Base-by-base conservation (phyloP, 208 protist genomes). In the Wallacemonas sp. region DNA sequence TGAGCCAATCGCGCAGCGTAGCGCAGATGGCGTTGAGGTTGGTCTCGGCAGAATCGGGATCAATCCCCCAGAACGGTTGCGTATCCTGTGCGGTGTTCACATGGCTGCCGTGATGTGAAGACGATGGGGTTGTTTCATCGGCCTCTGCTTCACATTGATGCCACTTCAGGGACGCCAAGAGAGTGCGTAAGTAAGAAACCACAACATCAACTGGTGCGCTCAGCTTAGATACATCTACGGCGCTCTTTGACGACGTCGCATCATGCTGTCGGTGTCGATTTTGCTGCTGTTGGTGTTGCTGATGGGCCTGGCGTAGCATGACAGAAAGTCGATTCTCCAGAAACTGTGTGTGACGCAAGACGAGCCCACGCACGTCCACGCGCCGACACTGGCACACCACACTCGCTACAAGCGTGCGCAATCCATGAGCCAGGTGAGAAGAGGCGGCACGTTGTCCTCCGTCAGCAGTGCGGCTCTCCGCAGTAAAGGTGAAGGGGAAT, bases 311-410 rank as follows among this genome's bases (percentile, higher is more conserved):
- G 5, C 19, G 39, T 27, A 34, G 30, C 53, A 31, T 42, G 36
- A 38, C 19, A 26, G 66, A 76, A 2, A 70, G 70, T 4, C 42
- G 27, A n/a, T n/a, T n/a, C 68, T 90, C 84, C 26, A 90, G 51
- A 70, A 78, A 79, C 30, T 65, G 60, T 22, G 60, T 41, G 55
- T 91, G 82, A 26, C 72, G 73, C 47, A 91, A 65, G 0, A 82
- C 79, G 12, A 80, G 73, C 0, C 85, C 85, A 24, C 85, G 79
- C 42, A 86, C 61, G 53, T 91, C 82, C 39, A 86, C 59, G 15
- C 63, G 68, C 34, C 63, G 53, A 76, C 76, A 82, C 51, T 86
- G 61, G 39, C 60, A 27, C 28, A 88, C 22, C 4, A 83, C 46
- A 31, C 60, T 56, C n/a, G 79, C 65, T 4, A 91, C 21, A 8